phyloP scores from a whole-genome alignment of 2,329 filamentous ascomycete genomes.

The Sphaerulina populicola region DNA sequence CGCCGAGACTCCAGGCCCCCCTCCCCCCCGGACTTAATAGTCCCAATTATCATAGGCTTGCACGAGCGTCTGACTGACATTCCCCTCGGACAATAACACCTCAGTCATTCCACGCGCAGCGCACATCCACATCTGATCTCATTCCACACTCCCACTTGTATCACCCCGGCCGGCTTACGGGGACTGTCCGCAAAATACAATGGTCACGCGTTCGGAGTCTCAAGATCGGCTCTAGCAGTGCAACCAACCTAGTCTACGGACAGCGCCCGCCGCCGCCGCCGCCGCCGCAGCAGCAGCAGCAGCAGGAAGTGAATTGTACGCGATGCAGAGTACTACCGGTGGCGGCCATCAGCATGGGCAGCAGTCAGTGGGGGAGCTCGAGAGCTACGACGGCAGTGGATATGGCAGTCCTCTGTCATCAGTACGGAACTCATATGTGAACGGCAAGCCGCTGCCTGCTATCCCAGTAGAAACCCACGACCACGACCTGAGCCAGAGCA shows the following conservation, averaged over 20 bases:
- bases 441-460: conserved; percentile 9
- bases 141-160: not conserved
- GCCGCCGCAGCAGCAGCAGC: conserved; percentile 1
- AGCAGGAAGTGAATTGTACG: conserved; percentile 2
- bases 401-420: conserved; percentile 20
- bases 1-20: not conserved
- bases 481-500: conserved; percentile 9
- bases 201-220: conserved; percentile 14
- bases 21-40: too few species aligned
- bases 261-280: not conserved
- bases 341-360: conserved; percentile 4
- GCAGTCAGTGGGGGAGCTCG: conserved; percentile 20
- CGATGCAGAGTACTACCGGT: conserved; percentile 22
- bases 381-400: conserved; percentile 27
- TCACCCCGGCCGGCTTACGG: not conserved
- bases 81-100: conserved; percentile 2
- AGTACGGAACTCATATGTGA: conserved; percentile 12
- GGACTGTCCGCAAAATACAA: not conserved
- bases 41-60: too few species aligned
- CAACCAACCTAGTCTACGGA: not conserved
- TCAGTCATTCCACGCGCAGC: not conserved
- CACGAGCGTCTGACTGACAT: conserved; percentile 7
- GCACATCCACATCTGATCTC: not conserved
- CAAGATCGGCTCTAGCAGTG: conserved; percentile 20
- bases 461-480: conserved; percentile 10